These are phyloP conservation scores for Stipa capillata DNA, from an alignment of 176 grass and related monocot genomes.

Conservation along the genomic window DNA sequence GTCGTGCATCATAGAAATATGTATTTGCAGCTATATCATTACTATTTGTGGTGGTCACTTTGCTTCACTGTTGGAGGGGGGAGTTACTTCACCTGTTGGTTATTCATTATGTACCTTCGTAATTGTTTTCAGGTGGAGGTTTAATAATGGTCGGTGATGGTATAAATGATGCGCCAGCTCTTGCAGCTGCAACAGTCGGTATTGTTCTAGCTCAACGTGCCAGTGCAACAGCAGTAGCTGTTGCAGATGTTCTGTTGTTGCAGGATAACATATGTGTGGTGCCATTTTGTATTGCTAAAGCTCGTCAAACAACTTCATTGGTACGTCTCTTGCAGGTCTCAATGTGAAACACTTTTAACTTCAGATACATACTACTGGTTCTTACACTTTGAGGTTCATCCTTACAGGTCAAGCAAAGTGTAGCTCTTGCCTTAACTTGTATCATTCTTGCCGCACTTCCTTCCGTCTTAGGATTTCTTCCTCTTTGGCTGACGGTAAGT, in stretches of 20 bases:
- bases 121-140: slow-evolving; percentile 55
- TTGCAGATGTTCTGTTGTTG: slow-evolving; percentile 84
- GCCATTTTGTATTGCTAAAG: slow-evolving; percentile 92
- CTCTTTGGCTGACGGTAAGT: slow-evolving; percentile 95
- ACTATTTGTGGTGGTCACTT: not conserved
- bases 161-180: slow-evolving; percentile 96
- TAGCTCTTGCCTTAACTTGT: slow-evolving; percentile 89
- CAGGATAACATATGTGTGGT: slow-evolving; percentile 83
- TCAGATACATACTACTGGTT: slow-evolving; percentile 5
- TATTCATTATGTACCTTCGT: slow-evolving; percentile 4
- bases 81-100: not conserved
- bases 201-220: slow-evolving; percentile 90
- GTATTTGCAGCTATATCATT: not conserved
- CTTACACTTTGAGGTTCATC: slow-evolving; percentile 34
- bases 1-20: not conserved
- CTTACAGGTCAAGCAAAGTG: slow-evolving; percentile 98
- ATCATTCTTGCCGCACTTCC: slow-evolving; percentile 92
- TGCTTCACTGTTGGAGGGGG: not conserved
- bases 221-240: slow-evolving; percentile 86
- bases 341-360: not conserved
- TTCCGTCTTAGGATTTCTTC: slow-evolving; percentile 94
- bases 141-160: slow-evolving; percentile 99
- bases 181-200: slow-evolving; percentile 90
- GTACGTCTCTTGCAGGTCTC: slow-evolving; percentile 23
- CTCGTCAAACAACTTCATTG: slow-evolving; percentile 90